phyloP scores from a whole-genome alignment of 495 filamentous ascomycete species.

The Neurospora discreta region DNA sequence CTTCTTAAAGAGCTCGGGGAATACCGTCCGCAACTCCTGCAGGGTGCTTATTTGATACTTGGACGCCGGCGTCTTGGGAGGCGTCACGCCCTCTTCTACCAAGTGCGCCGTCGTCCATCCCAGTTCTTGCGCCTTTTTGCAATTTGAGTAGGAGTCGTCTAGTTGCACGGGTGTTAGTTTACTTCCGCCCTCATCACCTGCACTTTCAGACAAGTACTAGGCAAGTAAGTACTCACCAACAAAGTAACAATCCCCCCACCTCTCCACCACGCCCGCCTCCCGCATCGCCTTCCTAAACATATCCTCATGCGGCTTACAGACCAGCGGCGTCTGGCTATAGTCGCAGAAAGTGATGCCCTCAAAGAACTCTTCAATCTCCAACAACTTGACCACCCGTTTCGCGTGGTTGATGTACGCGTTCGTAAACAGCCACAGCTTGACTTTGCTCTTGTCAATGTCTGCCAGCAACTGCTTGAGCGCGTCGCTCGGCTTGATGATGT shows the following conservation, averaged over 20 bases:
- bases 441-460: conserved; percentile 67
- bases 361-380: conserved; percentile 78
- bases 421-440: conserved; percentile 87
- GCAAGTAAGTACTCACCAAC: conserved; percentile 48
- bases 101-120: conserved; percentile 77
- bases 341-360: conserved; percentile 92
- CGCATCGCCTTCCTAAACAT: conserved; percentile 79
- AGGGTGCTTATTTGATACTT: conserved; percentile 60
- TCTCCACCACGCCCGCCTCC: conserved; percentile 45
- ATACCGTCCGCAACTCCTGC: conserved; percentile 58
- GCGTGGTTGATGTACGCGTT: conserved; percentile 92
- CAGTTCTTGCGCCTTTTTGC: conserved; percentile 53
- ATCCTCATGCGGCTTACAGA: conserved; percentile 74
- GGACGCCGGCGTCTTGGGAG: conserved; percentile 48
- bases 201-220: background rate
- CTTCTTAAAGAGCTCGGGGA: conserved; percentile 67
- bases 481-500: conserved; percentile 65
- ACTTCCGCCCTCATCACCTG: background rate
- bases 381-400: conserved; percentile 64
- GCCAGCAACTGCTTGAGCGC: conserved; percentile 63
- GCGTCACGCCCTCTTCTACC: conserved; percentile 56
- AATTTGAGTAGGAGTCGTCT: conserved; percentile 81
- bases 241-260: conserved; percentile 62
- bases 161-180: conserved; percentile 3
- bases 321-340: conserved; percentile 52